phyloP scores from a whole-genome alignment of 2,329 filamentous ascomycete genomes.

The Hypoxylon sp. region DNA sequence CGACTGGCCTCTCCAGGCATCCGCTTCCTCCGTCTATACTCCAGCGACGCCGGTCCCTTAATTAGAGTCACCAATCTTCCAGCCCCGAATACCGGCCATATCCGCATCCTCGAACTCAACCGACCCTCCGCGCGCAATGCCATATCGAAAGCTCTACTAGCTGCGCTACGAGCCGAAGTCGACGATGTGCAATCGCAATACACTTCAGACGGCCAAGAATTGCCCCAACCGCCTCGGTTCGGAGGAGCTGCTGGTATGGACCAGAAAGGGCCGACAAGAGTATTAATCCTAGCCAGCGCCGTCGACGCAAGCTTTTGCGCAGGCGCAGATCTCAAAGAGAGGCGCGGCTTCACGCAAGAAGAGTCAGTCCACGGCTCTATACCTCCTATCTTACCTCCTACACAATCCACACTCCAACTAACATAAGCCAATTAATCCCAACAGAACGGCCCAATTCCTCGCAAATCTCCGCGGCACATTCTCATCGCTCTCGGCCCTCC shows the following conservation, averaged over 20 bases:
- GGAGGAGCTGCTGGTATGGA: conserved; percentile 63
- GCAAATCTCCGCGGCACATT: conserved; percentile 82
- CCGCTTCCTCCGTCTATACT: conserved; percentile 56
- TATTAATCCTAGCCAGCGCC: conserved; percentile 86
- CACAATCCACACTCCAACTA: background rate
- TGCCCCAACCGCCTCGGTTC: conserved; percentile 58
- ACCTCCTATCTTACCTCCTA: background rate
- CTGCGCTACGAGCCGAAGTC: conserved; percentile 79
- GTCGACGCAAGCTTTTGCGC: conserved; percentile 93
- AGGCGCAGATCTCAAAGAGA: conserved; percentile 93
- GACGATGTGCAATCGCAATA: conserved; percentile 78
- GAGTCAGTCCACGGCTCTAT: conserved; percentile 71
- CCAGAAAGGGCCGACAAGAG: conserved; percentile 76
- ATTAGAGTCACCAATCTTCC: conserved; percentile 82
- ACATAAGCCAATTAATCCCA: conserved; percentile 36
- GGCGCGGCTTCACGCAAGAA: conserved; percentile 79
- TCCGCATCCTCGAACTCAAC: conserved; percentile 90
- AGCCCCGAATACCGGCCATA: conserved; percentile 84
- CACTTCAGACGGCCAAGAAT: conserved; percentile 68
- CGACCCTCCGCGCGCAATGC: conserved; percentile 89
- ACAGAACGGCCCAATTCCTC: conserved; percentile 85
- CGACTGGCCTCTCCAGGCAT: conserved; percentile 41
- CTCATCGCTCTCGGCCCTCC: conserved; percentile 78
- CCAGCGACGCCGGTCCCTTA: conserved; percentile 64
- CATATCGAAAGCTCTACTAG: conserved; percentile 84